Conservation (phyloP, 306 rosid species). For the Cucurbita ficifolia region DNA sequence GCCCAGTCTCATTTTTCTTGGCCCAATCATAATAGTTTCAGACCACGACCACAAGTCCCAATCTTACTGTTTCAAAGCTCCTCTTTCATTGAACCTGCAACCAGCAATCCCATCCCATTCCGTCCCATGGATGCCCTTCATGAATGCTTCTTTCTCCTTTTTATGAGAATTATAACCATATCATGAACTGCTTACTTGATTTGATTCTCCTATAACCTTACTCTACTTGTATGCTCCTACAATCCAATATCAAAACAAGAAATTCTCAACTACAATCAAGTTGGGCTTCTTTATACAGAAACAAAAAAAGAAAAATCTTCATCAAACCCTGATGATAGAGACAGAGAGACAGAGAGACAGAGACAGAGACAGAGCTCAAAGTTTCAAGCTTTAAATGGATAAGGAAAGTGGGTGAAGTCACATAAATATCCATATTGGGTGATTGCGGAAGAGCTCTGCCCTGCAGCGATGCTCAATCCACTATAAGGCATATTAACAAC, state of each 20-base stretch:
- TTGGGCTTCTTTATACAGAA: neutral
- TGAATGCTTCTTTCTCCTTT: no score
- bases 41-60: neutral
- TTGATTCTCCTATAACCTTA: neutral
- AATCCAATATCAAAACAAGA: neutral
- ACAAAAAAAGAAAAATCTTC: neutral
- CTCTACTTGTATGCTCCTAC: neutral
- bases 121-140: no score
- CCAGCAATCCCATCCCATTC: neutral
- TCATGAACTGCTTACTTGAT: no score
- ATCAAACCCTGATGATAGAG: neutral
- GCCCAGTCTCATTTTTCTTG: neutral
- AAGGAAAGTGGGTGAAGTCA: constrained; percentile 50
- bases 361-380: neutral
- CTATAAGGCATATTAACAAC: constrained; percentile 11
- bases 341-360: neutral
- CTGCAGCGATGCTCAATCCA: constrained; percentile 28
- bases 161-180: no score
- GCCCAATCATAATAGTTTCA: neutral
- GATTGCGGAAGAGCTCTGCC: constrained; percentile 19
- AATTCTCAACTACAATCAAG: no score
- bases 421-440: constrained; percentile 25
- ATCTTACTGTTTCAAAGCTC: neutral
- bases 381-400: constrained; percentile 13
- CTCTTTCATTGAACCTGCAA: neutral